Evolutionary conservation across 306 rosid genomes (phyloP), one percentile per base, ranked within the genome.

Genomic region (Vigna trinervia): DNA sequence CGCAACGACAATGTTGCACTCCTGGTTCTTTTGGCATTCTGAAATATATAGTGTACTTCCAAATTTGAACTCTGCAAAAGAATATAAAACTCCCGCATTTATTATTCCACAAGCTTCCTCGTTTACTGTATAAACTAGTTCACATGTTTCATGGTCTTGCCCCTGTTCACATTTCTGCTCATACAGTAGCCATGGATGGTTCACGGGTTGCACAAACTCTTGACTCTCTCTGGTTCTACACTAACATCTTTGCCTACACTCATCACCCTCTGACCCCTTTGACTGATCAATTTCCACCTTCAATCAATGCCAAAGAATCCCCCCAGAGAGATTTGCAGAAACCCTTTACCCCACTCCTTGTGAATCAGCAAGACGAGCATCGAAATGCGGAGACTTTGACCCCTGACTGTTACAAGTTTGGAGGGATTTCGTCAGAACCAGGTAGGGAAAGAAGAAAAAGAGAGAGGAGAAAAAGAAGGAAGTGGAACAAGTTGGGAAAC

Each of bases 191-290:
- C 76, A 89, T 88, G 88, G 89, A 81, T 30, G 62, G 17, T 66
- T 83, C 85, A 53, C 78, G 68, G 83, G 87, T 87, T 43, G 1
- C 62, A 38, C 84, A 88, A 54, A 69, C 68, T 77, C 69, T 90
- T 0, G 92, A 90, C 78, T 85, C 86, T 80, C 84, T 90, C 43
- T 92, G 93, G 96, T 90, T 90, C 89, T 90, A 66, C 84, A 66
- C 84, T 71, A 86, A 81, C 67, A 73, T 89, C 59, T 59, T 92
- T 8, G 62, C 78, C 22, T 23, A 17, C 26, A 45, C 12, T 9
- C 9, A 62, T 62, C 20, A 72, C 5, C 50, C 20, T 26, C 30
- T 7, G 8, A 12, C 70, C 17, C 58, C 78, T 64, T 75, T 77
- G 28, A 43, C 56, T 66, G 9, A 48, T 39, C 78, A 76, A 12